Evolutionary conservation across 768 basidiomycete genomes (phyloP).

Genomic region (Boletus insuetus): DNA sequence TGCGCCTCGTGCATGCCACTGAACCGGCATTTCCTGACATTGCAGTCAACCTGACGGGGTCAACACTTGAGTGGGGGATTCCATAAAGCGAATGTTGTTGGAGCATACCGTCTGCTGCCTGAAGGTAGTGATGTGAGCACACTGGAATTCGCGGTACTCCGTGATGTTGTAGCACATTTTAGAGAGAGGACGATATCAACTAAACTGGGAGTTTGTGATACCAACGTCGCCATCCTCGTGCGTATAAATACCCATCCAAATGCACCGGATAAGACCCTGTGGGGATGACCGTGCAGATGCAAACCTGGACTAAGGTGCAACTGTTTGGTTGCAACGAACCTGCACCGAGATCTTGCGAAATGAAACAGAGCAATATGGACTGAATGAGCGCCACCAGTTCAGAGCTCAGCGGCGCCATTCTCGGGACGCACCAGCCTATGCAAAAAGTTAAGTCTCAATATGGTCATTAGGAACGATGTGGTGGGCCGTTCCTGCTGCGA

Average conservation of each 20-base stretch:
- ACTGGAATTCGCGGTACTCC: conserved; percentile 33
- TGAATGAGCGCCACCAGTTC: conserved; percentile 5
- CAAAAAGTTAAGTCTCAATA: conserved; percentile 11
- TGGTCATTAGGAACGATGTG: conserved; percentile 1
- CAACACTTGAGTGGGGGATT: neutral
- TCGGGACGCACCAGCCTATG: conserved; percentile 5
- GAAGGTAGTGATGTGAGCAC: conserved; percentile 30
- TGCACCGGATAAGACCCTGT: conserved; percentile 2
- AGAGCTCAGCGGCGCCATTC: neutral
- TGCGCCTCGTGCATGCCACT: conserved; percentile 36
- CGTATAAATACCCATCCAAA: conserved; percentile 23
- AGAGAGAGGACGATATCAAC: neutral
- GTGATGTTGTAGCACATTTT: conserved; percentile 36
- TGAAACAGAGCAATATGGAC: conserved; percentile 13
- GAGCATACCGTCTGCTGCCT: conserved; percentile 36
- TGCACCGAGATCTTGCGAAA: conserved; percentile 14
- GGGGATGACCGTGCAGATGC: conserved; percentile 3
- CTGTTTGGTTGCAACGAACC: conserved; percentile 2
- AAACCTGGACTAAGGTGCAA: neutral
- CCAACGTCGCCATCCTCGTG: neutral
- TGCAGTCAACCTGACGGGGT: conserved; percentile 48
- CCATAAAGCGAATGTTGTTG: neutral
- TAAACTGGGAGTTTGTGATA: conserved; percentile 2
- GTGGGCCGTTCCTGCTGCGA: conserved; percentile 9
- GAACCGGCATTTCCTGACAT: conserved; percentile 35